Evolutionary conservation across 148 eudicot species (phyloP), one percentile per base, ranked within the genome.

Genomic region (Bassia scoparia): DNA sequence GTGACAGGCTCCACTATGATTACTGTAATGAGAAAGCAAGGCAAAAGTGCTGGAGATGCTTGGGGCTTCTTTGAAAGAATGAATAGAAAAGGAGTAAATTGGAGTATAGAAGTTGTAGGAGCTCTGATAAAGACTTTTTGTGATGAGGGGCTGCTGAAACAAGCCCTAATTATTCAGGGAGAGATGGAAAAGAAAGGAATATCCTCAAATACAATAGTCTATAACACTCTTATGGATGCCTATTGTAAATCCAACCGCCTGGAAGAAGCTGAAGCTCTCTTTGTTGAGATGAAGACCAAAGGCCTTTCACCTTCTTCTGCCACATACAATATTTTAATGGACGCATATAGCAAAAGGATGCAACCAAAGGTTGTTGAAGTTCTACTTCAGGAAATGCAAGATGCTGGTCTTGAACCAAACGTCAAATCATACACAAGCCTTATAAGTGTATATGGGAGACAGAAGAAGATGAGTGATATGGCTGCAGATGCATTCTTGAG

Each of bases 191-290:
- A 87, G 80, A 89, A 86, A 69, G 97, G 98, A 49, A 84, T 89
- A 48, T 74, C 90, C 62, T 87, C 98, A 23, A 91, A 91, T 79
- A 87, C 86, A 27, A 76, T 91, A 34, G 75, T 95, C 37, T 95
- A 95, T 59, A 91, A 91, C 76, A 95, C 90, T 15, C 75, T 95
- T 50, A 88, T 95, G 91, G 89, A 91, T 78, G 89, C 93, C 24
- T 89, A 88, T 64, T 68, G 85, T 75, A 87, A 87, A 59, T 86
- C 89, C 15, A 86, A 95, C 81, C 87, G 81, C 31, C 75, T 91
- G 16, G 98, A 89, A 85, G 97, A 91, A 78, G 98, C 89, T 0
- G 98, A 95, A 82, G 97, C 91, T 68, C 96, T 95, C 69, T 88
- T 89, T 76, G 76, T 84, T 37, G 98, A 95, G 82, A 87, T 95